phyloP scores from a whole-genome alignment of 441 rosid genomes.

The Erysimum pusillum region DNA sequence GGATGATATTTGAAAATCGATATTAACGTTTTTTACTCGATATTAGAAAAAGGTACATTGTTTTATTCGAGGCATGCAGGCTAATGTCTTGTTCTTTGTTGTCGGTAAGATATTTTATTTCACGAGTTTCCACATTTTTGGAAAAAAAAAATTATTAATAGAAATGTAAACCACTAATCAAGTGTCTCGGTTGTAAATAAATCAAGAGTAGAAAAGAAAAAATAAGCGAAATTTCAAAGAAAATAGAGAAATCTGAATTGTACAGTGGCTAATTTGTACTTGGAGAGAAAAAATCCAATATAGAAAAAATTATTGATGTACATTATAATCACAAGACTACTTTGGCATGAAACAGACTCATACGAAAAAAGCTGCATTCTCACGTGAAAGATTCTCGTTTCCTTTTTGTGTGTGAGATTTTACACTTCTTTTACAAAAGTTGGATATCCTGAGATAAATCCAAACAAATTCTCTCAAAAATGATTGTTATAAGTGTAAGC shows the following conservation, averaged over 20 bases:
- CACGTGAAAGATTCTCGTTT: conserved; percentile 43
- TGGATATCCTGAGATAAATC: neutral
- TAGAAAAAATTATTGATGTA: neutral
- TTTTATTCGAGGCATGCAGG: conserved; percentile 22
- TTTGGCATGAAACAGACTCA: conserved; percentile 23
- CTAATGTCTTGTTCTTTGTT: neutral
- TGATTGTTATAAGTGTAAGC: too few species aligned
- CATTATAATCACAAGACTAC: conserved; percentile 9
- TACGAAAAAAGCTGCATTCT: conserved; percentile 34
- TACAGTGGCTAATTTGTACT: conserved; percentile 1
- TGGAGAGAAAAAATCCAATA: neutral
- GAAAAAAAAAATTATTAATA: neutral
- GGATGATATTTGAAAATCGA: neutral
- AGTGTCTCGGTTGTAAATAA: neutral
- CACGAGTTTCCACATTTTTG: conserved; percentile 38
- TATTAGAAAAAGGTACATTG: conserved; percentile 1
- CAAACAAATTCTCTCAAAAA: neutral
- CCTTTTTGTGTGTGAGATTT: neutral
- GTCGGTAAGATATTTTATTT: conserved; percentile 43
- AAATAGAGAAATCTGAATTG: conserved; percentile 9
- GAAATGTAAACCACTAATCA: neutral
- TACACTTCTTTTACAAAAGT: neutral
- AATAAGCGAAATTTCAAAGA: neutral
- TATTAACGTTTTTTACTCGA: conserved; percentile 11
- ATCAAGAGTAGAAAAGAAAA: neutral